Percentiles rank a stretch among this genome's conserved stretches.
These are phyloP conservation scores for Astraeus odoratus DNA, from an alignment of 768 basidiomycete genomes.

Conservation along the genomic window DNA sequence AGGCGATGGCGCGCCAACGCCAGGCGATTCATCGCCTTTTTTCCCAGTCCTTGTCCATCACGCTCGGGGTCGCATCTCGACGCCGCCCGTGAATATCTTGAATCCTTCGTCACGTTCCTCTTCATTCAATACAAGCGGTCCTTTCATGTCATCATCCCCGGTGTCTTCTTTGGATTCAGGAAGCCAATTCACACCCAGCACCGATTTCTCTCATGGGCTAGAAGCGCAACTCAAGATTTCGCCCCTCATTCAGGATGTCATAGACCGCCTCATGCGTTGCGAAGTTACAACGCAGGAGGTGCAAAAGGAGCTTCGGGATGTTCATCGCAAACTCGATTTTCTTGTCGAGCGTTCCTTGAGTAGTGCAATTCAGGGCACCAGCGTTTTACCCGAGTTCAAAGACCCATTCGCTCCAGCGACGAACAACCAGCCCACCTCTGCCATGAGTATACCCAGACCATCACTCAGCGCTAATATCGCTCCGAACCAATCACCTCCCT, in stretches of 20 bases:
- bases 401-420: slow-evolving; percentile 60
- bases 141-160: slow-evolving; percentile 61
- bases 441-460: slow-evolving; percentile 44
- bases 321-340: slow-evolving; percentile 72
- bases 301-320: slow-evolving; percentile 64
- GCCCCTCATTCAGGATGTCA: slow-evolving; percentile 66
- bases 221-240: slow-evolving; percentile 73
- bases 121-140: slow-evolving; percentile 37
- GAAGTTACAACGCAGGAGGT: slow-evolving; percentile 67
- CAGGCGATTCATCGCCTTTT: slow-evolving; percentile 28
- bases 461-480: slow-evolving; percentile 63
- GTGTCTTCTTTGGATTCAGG: slow-evolving; percentile 74
- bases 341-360: slow-evolving; percentile 61
- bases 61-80: slow-evolving; percentile 33
- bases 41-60: slow-evolving; percentile 34
- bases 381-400: slow-evolving; percentile 66
- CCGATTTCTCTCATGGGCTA: slow-evolving; percentile 45
- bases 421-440: slow-evolving; percentile 25
- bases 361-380: slow-evolving; percentile 14
- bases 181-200: slow-evolving; percentile 48
- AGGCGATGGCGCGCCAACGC: slow-evolving; percentile 20
- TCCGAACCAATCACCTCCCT: slow-evolving; percentile 59
- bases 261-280: slow-evolving; percentile 67
- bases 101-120: slow-evolving; percentile 30
- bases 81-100: slow-evolving; percentile 39